phyloP scores from a whole-genome alignment of 441 rosid species.

The Gossypium schwendimanii region DNA sequence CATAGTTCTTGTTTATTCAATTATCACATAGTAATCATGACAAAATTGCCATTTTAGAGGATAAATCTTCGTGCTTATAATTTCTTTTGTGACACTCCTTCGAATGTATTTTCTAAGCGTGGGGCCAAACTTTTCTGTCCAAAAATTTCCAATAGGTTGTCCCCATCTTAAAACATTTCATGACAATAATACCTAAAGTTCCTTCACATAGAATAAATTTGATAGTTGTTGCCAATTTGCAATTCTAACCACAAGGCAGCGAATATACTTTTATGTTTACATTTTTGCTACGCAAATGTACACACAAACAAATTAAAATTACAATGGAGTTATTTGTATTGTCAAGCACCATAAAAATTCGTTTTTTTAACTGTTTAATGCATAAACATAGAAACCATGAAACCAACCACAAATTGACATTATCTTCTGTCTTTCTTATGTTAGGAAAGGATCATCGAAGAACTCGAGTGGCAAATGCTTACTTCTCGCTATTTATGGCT shows the following conservation, averaged over 20 bases:
- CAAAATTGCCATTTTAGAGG: background rate
- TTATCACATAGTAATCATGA: background rate
- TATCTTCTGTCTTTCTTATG: constrained; percentile 17
- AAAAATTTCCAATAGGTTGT: background rate
- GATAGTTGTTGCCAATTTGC: background rate
- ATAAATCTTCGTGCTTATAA: background rate
- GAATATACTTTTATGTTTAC: background rate
- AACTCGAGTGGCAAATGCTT: constrained; percentile 91
- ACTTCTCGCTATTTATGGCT: constrained; percentile 93
- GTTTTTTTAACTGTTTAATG: background rate
- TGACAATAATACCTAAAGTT: background rate
- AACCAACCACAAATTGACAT: constrained; percentile 4
- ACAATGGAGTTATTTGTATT: background rate
- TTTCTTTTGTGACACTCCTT: background rate
- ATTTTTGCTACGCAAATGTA: background rate
- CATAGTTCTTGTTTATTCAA: background rate
- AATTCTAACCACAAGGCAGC: background rate
- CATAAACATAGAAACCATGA: background rate
- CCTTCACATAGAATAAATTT: background rate
- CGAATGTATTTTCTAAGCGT: background rate
- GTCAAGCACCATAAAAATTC: background rate
- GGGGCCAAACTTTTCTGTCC: background rate
- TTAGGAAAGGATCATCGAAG: constrained; percentile 86
- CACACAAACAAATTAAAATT: background rate
- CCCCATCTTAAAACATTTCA: background rate